Conservation (phyloP, 2,329 filamentous ascomycete genomes). For the Mycogone perniciosa region DNA sequence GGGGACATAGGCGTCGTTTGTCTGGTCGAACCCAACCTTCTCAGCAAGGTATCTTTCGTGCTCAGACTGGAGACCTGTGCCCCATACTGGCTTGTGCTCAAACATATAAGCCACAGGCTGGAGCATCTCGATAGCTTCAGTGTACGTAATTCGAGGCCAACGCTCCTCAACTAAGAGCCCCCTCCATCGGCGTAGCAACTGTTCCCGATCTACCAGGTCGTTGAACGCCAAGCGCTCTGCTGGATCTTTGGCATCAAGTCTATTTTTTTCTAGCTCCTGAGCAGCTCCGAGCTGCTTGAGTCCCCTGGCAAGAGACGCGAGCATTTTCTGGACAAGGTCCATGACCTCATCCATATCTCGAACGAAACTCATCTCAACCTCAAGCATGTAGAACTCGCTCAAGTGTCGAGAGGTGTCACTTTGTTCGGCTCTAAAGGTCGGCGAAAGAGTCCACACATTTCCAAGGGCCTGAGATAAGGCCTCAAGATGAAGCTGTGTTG, state of each 20-base stretch:
- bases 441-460: constrained; percentile 89
- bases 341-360: constrained; percentile 66
- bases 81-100: constrained; percentile 62
- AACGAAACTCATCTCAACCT: constrained; percentile 80
- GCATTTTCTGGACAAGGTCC: constrained; percentile 71
- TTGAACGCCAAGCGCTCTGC: constrained; percentile 38
- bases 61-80: constrained; percentile 73
- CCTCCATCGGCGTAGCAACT: constrained; percentile 64
- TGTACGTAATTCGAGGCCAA: constrained; percentile 84
- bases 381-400: constrained; percentile 98
- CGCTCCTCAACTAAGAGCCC: constrained; percentile 46
- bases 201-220: constrained; percentile 34
- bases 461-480: constrained; percentile 82
- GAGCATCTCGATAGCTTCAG: constrained; percentile 65
- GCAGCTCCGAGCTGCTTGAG: constrained; percentile 37
- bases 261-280: constrained; percentile 36
- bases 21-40: constrained; percentile 46
- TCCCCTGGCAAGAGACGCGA: constrained; percentile 46
- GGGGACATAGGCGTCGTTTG: constrained; percentile 50
- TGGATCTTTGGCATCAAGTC: constrained; percentile 29
- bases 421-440: constrained; percentile 87
- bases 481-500: constrained; percentile 89
- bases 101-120: constrained; percentile 57
- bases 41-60: constrained; percentile 86
- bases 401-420: constrained; percentile 91